Percentiles rank a stretch among this genome's conserved stretches.
Evolutionary conservation across 2,329 filamentous ascomycete species (phyloP).

Genomic region (Cladophialophora immunda): DNA sequence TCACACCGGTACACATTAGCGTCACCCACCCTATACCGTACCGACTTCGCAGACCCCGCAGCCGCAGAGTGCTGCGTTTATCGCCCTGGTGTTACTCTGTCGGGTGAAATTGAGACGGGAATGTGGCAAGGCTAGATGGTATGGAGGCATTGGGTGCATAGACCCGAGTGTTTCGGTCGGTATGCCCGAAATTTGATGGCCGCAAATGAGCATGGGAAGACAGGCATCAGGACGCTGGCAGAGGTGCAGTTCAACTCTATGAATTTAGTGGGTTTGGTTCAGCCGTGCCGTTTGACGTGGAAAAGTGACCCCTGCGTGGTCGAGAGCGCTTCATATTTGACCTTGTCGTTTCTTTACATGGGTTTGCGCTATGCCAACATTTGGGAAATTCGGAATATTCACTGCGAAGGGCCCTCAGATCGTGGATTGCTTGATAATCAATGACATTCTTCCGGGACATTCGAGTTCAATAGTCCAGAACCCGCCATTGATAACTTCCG

Average conservation of each 20-base stretch:
- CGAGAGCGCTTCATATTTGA: background rate
- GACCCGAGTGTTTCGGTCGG: background rate
- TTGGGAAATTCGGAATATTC: background rate
- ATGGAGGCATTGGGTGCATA: background rate
- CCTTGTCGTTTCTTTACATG: background rate
- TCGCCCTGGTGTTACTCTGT: too few species aligned
- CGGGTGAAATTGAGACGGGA: background rate
- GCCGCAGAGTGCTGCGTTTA: too few species aligned
- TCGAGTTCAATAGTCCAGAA: slow-evolving; percentile 45
- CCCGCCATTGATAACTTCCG: slow-evolving; percentile 70
- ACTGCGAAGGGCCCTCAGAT: background rate
- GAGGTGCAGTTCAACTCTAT: background rate
- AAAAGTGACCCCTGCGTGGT: background rate
- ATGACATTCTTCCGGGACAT: too few species aligned
- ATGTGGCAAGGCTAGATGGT: background rate
- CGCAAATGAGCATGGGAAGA: background rate
- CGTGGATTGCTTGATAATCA: background rate
- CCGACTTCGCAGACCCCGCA: background rate
- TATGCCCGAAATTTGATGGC: background rate
- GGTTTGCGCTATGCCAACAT: background rate
- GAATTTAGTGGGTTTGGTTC: too few species aligned
- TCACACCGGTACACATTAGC: background rate
- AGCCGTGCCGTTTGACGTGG: background rate
- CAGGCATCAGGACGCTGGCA: background rate
- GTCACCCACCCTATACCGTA: background rate